Conservation (phyloP, 257 asterid species). For the Nicotiana noctiflora region DNA sequence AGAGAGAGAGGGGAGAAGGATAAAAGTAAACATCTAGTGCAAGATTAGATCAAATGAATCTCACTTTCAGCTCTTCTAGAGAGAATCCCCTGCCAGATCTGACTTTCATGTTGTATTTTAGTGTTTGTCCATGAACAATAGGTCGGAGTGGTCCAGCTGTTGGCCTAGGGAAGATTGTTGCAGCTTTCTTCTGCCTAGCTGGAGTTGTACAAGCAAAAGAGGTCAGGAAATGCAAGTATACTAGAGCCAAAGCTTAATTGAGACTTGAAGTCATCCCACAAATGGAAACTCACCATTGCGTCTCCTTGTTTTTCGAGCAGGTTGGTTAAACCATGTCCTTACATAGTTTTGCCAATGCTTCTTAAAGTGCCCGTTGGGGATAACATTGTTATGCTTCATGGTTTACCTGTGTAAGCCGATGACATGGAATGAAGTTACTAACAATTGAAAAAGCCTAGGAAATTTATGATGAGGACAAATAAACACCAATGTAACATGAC, state of each 20-base stretch:
- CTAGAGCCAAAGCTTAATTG: not conserved
- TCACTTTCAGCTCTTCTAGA: conserved; percentile 7
- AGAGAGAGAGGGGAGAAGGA: not conserved
- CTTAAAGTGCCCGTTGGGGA: not conserved
- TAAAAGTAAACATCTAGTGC: not conserved
- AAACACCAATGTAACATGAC: not conserved
- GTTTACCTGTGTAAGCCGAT: not conserved
- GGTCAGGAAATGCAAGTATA: not conserved
- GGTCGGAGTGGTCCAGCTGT: not conserved
- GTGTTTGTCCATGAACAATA: not conserved
- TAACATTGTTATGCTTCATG: not conserved
- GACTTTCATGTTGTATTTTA: not conserved
- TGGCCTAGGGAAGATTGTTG: not conserved
- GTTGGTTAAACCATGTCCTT: not conserved
- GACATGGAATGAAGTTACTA: not conserved
- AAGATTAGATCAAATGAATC: not conserved
- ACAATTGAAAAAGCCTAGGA: not conserved
- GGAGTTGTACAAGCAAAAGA: not conserved
- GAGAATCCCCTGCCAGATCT: conserved; percentile 2
- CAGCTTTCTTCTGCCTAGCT: not conserved
- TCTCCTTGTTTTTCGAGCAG: not conserved
- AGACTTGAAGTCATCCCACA: not conserved
- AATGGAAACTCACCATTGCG: not conserved
- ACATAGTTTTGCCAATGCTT: not conserved
- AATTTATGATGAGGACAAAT: too few relatives aligned